Base-by-base conservation (phyloP, 1,139 yeast genomes). In the Suhomyces coccinellae region DNA sequence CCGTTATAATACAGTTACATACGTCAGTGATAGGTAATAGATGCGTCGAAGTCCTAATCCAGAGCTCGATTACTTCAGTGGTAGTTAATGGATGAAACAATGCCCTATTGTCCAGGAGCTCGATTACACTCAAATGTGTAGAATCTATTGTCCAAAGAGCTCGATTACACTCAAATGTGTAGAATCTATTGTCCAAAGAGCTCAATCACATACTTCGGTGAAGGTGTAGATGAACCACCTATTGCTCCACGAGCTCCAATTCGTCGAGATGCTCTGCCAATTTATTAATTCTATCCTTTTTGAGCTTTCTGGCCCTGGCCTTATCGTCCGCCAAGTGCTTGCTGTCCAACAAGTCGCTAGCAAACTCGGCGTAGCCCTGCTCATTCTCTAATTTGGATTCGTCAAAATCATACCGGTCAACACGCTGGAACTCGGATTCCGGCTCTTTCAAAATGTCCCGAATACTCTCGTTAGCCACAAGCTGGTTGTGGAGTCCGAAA, bases 401-500 rank as follows among this genome's bases (percentile, higher is more conserved):
- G 20, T 48, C 53, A 8, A 43, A 42, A 8, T 50, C 50, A 12
- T 45, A 46, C 4, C 16, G 41, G 8, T 41, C 44, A 12, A 16
- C 14, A 12, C 35, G 14, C 22, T 34, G 38, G 36, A 45, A 73
- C 27, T 63, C 69, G 29, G 67, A 55, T 13, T 63, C 66, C 14
- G 76, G 75, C 43, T 73, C 78, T 16, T 42, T 45, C 51, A 78
- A 65, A 26, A 78, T 62, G 31, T 71, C 75, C 39, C 71, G 59
- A 9, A 81, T 66, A 24, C 63, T 67, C 7, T 72, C 72, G 57
- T 79, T 83, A 46, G 73, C 70, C 24, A 77, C 81, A 47, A 80
- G 71, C 56, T 85, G 89, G 49, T 72, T 73, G 53, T 82, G 86
- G 14, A 85, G 73, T 1, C 88, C 88, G 33, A 80, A 77, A 35